Evolutionary conservation across 2,329 filamentous ascomycete genomes (phyloP).

Genomic region (Aspergillus felis): DNA sequence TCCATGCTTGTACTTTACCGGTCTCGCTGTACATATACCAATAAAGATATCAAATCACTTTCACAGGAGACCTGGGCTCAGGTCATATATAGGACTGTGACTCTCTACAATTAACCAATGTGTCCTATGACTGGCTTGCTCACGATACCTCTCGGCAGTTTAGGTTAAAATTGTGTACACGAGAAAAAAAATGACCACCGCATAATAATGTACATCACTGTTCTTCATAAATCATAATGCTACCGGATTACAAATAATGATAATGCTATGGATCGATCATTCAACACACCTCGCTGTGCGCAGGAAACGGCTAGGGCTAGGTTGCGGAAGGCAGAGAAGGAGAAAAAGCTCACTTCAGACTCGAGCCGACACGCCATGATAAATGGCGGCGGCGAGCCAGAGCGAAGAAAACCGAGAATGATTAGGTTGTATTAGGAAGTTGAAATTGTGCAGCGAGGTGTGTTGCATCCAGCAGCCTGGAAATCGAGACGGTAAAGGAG

Average conservation of each 20-base stretch:
- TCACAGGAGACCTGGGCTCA: not conserved
- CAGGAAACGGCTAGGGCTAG: not conserved
- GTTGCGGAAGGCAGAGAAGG: not conserved
- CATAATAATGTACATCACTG: slow-evolving; percentile 11
- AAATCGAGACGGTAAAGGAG: not conserved
- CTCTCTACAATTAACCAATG: not conserved
- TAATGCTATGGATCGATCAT: slow-evolving; percentile 3
- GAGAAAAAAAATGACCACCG: slow-evolving; percentile 9
- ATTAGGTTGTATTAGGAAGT: not conserved
- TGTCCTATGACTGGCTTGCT: not conserved
- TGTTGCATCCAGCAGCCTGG: not conserved
- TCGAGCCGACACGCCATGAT: not conserved
- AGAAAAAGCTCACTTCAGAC: not conserved
- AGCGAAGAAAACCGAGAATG: not conserved
- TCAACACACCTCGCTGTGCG: not conserved
- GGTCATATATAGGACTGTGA: not conserved
- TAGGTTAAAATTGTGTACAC: slow-evolving; percentile 17
- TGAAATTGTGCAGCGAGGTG: not conserved
- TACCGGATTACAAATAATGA: slow-evolving; percentile 20
- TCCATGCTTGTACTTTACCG: not conserved
- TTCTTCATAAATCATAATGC: slow-evolving; percentile 21
- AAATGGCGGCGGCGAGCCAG: not conserved
- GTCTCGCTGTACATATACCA: slow-evolving; percentile 1
- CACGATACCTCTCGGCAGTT: not conserved
- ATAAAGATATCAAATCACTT: not conserved